Conservation (phyloP, 768 basidiomycete species). For the Boletales sp. region DNA sequence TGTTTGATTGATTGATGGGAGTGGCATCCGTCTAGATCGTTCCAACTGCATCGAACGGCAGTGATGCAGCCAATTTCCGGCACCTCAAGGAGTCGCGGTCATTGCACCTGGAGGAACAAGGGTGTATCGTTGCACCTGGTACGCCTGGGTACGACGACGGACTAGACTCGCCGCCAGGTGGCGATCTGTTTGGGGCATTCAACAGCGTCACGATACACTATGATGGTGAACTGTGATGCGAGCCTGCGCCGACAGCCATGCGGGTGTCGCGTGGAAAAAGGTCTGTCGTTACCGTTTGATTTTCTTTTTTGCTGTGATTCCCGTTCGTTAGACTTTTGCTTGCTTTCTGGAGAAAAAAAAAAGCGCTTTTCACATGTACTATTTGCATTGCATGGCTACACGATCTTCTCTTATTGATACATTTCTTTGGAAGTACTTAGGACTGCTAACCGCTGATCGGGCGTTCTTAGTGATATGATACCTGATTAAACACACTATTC, state of each 20-base stretch:
- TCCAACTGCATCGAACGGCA: constrained; percentile 67
- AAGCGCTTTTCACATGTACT: constrained; percentile 29
- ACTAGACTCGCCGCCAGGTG: constrained; percentile 41
- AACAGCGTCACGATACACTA: constrained; percentile 86
- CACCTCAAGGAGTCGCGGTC: constrained; percentile 87
- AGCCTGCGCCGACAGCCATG: constrained; percentile 2
- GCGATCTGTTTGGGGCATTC: constrained; percentile 83
- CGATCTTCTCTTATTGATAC: constrained; percentile 13
- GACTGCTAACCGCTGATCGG: constrained; percentile 19
- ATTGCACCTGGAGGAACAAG: constrained; percentile 80
- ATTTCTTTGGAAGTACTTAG: constrained; percentile 24
- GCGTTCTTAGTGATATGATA: constrained; percentile 28
- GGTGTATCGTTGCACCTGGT: constrained; percentile 31
- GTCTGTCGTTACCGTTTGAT: constrained; percentile 16
- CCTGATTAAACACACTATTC: constrained; percentile 28
- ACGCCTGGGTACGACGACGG: constrained; percentile 44
- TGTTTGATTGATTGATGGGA: constrained; percentile 17
- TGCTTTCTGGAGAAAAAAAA: constrained; percentile 19
- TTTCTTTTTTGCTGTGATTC: neutral
- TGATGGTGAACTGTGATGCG: constrained; percentile 61
- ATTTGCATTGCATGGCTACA: constrained; percentile 29
- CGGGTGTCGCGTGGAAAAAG: constrained; percentile 7
- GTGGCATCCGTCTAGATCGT: constrained; percentile 81
- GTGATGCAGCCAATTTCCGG: constrained; percentile 88
- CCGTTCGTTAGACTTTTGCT: constrained; percentile 25